phyloP scores from a whole-genome alignment of 441 rosid genomes.

The Pelargonium australe region DNA sequence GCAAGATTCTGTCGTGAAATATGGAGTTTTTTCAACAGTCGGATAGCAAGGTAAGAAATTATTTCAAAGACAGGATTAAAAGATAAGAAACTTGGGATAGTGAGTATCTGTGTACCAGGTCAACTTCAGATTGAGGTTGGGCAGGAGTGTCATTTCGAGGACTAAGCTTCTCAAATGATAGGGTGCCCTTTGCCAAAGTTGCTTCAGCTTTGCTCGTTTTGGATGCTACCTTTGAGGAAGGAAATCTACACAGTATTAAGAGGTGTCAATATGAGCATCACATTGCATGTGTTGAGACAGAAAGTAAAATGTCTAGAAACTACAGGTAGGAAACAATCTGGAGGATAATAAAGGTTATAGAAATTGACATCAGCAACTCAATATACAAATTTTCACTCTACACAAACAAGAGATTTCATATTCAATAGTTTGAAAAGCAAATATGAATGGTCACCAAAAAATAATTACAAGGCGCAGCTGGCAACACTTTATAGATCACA shows the following conservation, averaged over 20 bases:
- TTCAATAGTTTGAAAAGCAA: background rate
- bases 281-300: slow-evolving; percentile 1
- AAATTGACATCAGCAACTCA: background rate
- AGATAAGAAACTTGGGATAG: slow-evolving; percentile 11
- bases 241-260: slow-evolving; percentile 48
- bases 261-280: slow-evolving; percentile 18
- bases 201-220: slow-evolving; percentile 50
- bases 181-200: slow-evolving; percentile 61
- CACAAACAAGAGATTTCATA: background rate
- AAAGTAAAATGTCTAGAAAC: background rate
- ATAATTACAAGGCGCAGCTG: background rate
- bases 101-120: slow-evolving; percentile 45
- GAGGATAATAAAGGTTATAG: background rate
- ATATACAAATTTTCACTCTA: too few relatives aligned
- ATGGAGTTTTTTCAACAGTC: slow-evolving; percentile 14
- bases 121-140: slow-evolving; percentile 38
- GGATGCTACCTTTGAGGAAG: slow-evolving; percentile 49
- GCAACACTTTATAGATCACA: background rate
- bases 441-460: background rate
- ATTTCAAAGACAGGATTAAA: slow-evolving; percentile 10
- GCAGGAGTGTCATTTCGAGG: slow-evolving; percentile 35
- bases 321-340: background rate
- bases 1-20: slow-evolving; percentile 49
- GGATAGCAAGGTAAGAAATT: slow-evolving; percentile 14
- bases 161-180: slow-evolving; percentile 42